Percentiles rank a stretch among this genome's conserved stretches.
These are phyloP conservation scores for Ophiocordyceps polyrhachis-furcata DNA, from an alignment of 2,329 filamentous ascomycete species.

Conservation along the genomic window DNA sequence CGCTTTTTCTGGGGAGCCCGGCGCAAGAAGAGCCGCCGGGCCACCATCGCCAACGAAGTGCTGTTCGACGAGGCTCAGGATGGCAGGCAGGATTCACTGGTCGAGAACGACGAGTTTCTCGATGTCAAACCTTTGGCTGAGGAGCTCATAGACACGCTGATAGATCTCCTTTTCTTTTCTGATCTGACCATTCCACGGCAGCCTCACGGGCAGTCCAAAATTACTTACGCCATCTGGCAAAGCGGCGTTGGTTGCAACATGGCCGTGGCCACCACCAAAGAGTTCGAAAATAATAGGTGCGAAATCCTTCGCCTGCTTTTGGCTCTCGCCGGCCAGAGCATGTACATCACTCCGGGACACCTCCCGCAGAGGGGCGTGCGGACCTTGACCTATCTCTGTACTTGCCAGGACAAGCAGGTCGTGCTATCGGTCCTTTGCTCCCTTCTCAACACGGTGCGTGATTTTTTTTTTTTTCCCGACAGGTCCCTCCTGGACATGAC, in stretches of 20 bases:
- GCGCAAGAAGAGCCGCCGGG: conserved; percentile 50
- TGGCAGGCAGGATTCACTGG: conserved; percentile 26
- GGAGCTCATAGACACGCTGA: conserved; percentile 75
- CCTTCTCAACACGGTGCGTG: conserved; percentile 68
- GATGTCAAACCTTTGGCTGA: conserved; percentile 77
- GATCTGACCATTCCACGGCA: conserved; percentile 70
- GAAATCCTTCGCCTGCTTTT: conserved; percentile 77
- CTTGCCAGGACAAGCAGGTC: conserved; percentile 75
- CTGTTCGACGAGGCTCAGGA: conserved; percentile 62
- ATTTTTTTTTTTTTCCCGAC: background rate
- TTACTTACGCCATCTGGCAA: conserved; percentile 93
- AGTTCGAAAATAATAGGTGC: conserved; percentile 81
- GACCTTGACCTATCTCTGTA: conserved; percentile 75
- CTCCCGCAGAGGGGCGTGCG: conserved; percentile 70
- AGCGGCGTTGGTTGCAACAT: conserved; percentile 93
- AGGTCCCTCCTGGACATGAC: background rate
- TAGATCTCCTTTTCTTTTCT: conserved; percentile 81
- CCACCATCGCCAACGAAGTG: conserved; percentile 51
- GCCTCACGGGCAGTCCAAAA: conserved; percentile 53
- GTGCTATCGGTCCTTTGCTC: conserved; percentile 85
- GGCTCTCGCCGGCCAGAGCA: conserved; percentile 72
- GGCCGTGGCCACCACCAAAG: conserved; percentile 70
- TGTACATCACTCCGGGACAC: conserved; percentile 71
- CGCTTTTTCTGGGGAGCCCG: conserved; percentile 78
- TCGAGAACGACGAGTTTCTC: conserved; percentile 47